These are phyloP conservation scores for Neonectria magnoliae DNA, from an alignment of 2,329 filamentous ascomycete species.

Conservation along the genomic window DNA sequence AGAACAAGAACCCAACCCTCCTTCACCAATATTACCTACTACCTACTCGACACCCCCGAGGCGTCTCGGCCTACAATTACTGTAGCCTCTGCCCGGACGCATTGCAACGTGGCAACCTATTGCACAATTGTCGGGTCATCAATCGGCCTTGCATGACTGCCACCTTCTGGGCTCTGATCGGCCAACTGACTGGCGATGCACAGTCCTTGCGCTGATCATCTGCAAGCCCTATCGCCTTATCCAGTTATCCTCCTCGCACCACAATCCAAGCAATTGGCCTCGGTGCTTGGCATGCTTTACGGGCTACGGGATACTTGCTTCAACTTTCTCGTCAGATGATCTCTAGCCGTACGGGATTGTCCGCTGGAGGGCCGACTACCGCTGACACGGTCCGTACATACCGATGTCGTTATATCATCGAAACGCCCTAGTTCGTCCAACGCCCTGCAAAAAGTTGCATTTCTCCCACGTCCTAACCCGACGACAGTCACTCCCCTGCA, in stretches of 20 bases:
- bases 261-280: background rate
- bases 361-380: slow-evolving; percentile 18
- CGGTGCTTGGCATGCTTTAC: background rate
- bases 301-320: background rate
- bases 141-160: background rate
- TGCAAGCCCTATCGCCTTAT: background rate
- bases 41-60: background rate
- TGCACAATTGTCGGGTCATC: background rate
- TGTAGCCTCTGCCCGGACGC: background rate
- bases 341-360: background rate
- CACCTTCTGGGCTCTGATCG: background rate
- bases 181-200: background rate
- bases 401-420: slow-evolving; percentile 29
- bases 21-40: background rate
- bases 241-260: background rate
- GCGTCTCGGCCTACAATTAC: background rate
- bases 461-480: slow-evolving; percentile 15
- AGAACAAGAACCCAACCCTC: background rate
- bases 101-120: slow-evolving; percentile 17
- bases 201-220: background rate
- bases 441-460: slow-evolving; percentile 23
- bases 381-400: slow-evolving; percentile 41
- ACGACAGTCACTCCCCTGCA: slow-evolving; percentile 12
- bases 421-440: slow-evolving; percentile 18
- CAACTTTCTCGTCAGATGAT: slow-evolving; percentile 12